phyloP scores from a whole-genome alignment of 2,329 filamentous ascomycete genomes.

The Fusarium brevicatenulatum region DNA sequence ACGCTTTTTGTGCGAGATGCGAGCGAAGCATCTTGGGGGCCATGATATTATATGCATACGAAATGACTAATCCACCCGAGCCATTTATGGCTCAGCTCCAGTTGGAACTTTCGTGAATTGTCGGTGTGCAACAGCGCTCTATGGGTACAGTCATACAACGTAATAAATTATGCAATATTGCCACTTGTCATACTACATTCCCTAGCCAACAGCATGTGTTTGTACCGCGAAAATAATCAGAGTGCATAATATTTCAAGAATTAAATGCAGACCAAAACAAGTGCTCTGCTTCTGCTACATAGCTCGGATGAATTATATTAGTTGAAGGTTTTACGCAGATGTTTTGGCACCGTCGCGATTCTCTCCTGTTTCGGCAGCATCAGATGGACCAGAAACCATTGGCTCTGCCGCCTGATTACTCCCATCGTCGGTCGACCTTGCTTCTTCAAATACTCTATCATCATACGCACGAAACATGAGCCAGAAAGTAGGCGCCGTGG shows the following conservation, averaged over 20 bases:
- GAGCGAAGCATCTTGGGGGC: neutral
- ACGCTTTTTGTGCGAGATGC: neutral
- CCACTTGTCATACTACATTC: neutral
- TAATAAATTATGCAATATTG: neutral
- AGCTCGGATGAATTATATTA: too few species aligned
- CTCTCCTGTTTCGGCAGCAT: neutral
- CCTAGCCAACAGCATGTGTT: neutral
- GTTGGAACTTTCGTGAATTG: neutral
- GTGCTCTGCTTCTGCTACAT: neutral
- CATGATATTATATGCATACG: neutral
- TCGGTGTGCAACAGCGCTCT: neutral
- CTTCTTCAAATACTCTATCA: neutral
- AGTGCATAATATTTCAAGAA: rapidly evolving
- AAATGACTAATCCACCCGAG: neutral
- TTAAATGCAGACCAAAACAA: rapidly evolving
- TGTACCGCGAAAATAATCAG: rapidly evolving
- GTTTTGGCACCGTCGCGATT: neutral
- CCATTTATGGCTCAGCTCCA: neutral
- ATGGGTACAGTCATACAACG: neutral
- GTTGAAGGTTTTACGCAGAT: neutral
- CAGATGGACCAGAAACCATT: neutral
- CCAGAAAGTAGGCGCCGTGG: neutral
- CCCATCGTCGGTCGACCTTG: neutral
- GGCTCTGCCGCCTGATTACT: neutral
- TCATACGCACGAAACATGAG: neutral